Evolutionary conservation across 2,329 filamentous ascomycete species (phyloP), one percentile per base, ranked within the genome.

Genomic region (Alternaria burnsii): DNA sequence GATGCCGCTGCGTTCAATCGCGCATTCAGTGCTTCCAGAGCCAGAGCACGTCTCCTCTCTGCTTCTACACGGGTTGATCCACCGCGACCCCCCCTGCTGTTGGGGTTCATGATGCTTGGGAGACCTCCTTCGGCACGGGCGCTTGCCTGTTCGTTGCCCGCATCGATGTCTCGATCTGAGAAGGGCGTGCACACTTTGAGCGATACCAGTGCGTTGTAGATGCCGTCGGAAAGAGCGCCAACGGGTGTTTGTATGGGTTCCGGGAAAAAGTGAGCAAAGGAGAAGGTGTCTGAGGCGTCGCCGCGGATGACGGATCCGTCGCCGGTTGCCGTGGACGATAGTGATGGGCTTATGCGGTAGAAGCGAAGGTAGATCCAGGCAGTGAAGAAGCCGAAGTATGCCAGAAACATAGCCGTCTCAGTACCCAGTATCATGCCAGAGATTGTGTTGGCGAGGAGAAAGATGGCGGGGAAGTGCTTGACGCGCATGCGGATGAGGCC

Each of bases 281-380:
- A 91, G 76, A 99, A 99, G 0, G 94, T 97, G 79, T 99, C 95
- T 78, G 92, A 96, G 36, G 95, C 92, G 78, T 99, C 95, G 64
- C 95, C 95, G 66, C 90, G 91, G 69, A 97, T 87, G 9, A 82
- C 81, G 8, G 80, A 77, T 5, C 75, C 80, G 53, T 84, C 82
- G 50, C 83, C 83, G 8, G 84, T 87, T 5, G 83, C 82, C 3
- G 84, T 82, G 1, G 84, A 84, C 0, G 85, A 84, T 5, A 85
- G 79, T 61, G 84, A 86, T n/a, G 82, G 85, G 59, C 89, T 87
- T 57, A 84, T 81, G 81, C 97, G 97, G 84, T 92, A 97, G 84
- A 98, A 99, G 68, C 95, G 92, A 18, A 99, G 88, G 79, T 98
- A 98, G 43, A 91, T 92, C 94, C 94, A 99, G 78, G 92, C 93